Evolutionary conservation across 495 filamentous ascomycete genomes (phyloP).

Genomic region (Cetradonia linearis): DNA sequence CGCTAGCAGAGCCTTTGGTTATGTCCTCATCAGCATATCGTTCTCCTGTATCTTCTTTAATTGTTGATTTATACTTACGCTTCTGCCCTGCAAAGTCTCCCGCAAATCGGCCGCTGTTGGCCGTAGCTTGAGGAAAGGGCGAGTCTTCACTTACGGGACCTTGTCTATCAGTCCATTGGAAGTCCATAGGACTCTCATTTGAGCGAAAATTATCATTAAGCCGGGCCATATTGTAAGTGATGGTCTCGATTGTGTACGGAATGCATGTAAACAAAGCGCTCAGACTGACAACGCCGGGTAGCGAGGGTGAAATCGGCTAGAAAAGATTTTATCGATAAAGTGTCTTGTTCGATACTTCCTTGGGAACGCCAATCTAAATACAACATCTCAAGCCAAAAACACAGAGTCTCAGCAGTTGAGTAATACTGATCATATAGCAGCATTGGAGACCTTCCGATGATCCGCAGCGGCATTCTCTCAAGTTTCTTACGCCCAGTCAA

Average conservation of each 20-base stretch:
- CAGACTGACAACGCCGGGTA: constrained; percentile 13
- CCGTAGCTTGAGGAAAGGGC: constrained; percentile 37
- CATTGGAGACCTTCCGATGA: too few relatives aligned
- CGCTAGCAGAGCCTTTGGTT: constrained; percentile 3
- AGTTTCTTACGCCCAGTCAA: too few relatives aligned
- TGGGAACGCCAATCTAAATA: too few relatives aligned
- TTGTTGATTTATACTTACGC: constrained; percentile 33
- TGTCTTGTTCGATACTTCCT: too few relatives aligned
- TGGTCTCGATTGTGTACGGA: background rate
- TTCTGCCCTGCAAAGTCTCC: constrained; percentile 31
- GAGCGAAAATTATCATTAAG: constrained; percentile 36
- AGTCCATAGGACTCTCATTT: constrained; percentile 59
- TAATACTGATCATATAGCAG: too few relatives aligned
- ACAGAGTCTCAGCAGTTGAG: too few relatives aligned
- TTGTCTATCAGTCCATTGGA: constrained; percentile 47
- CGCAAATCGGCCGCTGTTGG: constrained; percentile 22
- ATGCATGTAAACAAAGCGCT: constrained; percentile 12
- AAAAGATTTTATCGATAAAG: too few relatives aligned
- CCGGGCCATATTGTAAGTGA: constrained; percentile 13
- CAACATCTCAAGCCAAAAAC: too few relatives aligned
- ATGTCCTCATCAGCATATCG: background rate
- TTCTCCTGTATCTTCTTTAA: background rate
- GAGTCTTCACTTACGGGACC: constrained; percentile 49
- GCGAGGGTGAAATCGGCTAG: background rate
- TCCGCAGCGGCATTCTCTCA: too few relatives aligned